Conservation (phyloP, 768 basidiomycete species). For the Lactarius psammicola region DNA sequence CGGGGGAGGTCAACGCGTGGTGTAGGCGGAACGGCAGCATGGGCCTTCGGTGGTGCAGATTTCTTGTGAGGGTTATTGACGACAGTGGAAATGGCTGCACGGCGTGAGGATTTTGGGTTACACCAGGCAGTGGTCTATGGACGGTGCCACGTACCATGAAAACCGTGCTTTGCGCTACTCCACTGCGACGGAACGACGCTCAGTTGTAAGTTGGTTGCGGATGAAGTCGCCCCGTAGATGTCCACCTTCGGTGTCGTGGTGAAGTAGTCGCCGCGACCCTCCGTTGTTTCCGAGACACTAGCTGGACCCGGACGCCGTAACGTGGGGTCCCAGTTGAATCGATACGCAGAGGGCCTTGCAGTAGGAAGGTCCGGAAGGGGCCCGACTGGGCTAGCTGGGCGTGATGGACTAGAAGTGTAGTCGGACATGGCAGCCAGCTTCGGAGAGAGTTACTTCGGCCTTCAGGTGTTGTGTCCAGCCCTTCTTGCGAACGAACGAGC, state of each 20-base stretch:
- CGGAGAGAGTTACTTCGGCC: neutral
- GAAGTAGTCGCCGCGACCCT: slow-evolving; percentile 61
- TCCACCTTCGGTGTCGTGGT: slow-evolving; percentile 44
- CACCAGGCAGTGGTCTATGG: neutral
- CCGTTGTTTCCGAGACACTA: slow-evolving; percentile 72
- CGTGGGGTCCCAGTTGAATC: slow-evolving; percentile 74
- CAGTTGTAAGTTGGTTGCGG: slow-evolving; percentile 47
- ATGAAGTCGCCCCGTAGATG: slow-evolving; percentile 44
- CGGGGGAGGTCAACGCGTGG: slow-evolving; percentile 75
- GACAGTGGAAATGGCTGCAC: slow-evolving; percentile 86
- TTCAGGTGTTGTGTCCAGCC: neutral
- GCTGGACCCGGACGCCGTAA: slow-evolving; percentile 59
- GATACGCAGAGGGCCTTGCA: slow-evolving; percentile 51
- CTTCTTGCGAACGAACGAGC: neutral
- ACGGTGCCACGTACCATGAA: slow-evolving; percentile 63
- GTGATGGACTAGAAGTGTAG: slow-evolving; percentile 51
- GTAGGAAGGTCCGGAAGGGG: slow-evolving; percentile 45
- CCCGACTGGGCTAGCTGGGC: slow-evolving; percentile 55
- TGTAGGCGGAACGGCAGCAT: slow-evolving; percentile 72
- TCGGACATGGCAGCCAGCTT: slow-evolving; percentile 38
- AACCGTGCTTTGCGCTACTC: slow-evolving; percentile 82
- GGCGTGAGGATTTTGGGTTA: slow-evolving; percentile 15
- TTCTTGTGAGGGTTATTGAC: slow-evolving; percentile 86
- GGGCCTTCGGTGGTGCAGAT: slow-evolving; percentile 84
- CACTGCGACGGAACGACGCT: slow-evolving; percentile 60